Base-by-base conservation (phyloP, 805 yeast genomes). In the Candida sithepensis region DNA sequence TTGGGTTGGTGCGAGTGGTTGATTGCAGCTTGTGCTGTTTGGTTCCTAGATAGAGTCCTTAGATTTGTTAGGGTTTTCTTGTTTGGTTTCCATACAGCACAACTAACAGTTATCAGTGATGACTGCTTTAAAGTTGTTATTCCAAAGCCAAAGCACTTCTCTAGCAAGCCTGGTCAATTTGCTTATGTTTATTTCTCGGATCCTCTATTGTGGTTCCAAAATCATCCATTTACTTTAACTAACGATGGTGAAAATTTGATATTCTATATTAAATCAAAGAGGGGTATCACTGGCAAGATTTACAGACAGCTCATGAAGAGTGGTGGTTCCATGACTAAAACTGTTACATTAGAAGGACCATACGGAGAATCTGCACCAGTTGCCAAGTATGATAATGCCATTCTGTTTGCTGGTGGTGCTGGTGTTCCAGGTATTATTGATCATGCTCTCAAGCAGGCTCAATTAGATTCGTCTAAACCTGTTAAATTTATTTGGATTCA, bases 201-300 rank as follows among this genome's bases (percentile, higher is more conserved):
- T 46, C 68, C 75, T 12, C 59, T 68, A 4, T 62, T 73, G 33
- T 79, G 81, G 58, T 83, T 84, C 82, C 88, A 85, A 61, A 78
- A 85, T 4, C 90, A 85, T 61, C 92, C 91, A 2, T 84, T 85
- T 64, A 81, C 88, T 1, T 59, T 78, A 2, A 65, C 77, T 32
- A 68, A 70, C 47, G 61, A 66, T 26, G 70, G 67, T 36, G 64
- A 68, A 41, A 59, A 64, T n/a, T 51, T 78, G 2, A 55, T 66
- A 1, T 59, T 75, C 23, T 71, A 67, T 48, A 70, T 77, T 51
- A 78, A 72, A 56, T 71, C 70, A 5, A 78, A 79, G 60, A 71
- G 68, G 33, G 88, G 88, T 40, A 63, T 79, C 46, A 79, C 86
- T 8, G 67, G 62, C 45, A 67, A 67, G 30, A 55, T 79, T 22